Base-by-base conservation (phyloP, 2,329 filamentous ascomycete species). In the Apiospora kogelbergensis region DNA sequence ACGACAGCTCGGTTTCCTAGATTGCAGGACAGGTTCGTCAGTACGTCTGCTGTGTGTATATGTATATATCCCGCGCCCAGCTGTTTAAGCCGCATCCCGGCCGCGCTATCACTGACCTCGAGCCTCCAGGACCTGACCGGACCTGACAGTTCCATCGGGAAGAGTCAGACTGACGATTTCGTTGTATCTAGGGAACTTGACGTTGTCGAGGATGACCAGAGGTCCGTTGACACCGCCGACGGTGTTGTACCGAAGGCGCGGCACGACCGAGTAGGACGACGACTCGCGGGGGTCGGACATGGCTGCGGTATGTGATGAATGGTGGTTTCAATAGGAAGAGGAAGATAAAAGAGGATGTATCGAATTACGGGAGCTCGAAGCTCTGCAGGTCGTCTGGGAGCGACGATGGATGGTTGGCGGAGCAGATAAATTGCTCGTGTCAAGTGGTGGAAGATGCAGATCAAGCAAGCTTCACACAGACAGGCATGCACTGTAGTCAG, bases 211-310 rank as follows among this genome's bases (percentile, higher is more conserved):
- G 79, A 99, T 95, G 80, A 99, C 96, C 82, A 99, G 89, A 77
- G 96, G 96, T 70, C 96, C 96, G 85, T 99, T 99, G 83, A 99
- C 91, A 86, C 95, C 95, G 79, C 94, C 93, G 80, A 99, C 94
- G 76, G 96, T 99, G 86, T 99, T 99, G 90, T 99, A 99, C 78
- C 92, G 91, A 83, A 98, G 82, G 77, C 87, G 83, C 70, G 88
- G 88, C 74, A 84, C 80, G 76, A 89, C 83, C 72, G 86, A 88
- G 81, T 89, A 89, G 72, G 86, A 88, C 70, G 86, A 87, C 72
- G 87, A 84, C 76, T 87, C 86, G 79, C 87, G 84, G 69, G 85
- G 85, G 80, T 89, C 88, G 53, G 82, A 78, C 85, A 87, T 87
- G 75, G 76, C 80, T 80, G 74, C 44, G 45, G 46, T 30, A 33